Conservation (phyloP, 2,329 filamentous ascomycete genomes). For the Allantophomopsis lycopodina region DNA sequence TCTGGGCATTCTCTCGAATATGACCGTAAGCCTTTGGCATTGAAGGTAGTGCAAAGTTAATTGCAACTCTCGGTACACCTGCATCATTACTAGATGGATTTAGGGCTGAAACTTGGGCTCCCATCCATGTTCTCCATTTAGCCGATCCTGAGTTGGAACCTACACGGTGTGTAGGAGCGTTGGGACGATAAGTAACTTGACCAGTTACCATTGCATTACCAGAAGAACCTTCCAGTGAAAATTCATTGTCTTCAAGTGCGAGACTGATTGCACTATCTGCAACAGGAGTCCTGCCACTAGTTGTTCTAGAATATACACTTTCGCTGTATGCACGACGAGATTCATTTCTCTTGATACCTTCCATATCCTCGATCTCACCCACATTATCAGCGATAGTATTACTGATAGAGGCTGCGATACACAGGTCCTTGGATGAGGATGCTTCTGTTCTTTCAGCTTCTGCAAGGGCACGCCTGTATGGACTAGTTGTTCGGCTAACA, state of each 20-base stretch:
- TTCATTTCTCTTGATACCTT: background rate
- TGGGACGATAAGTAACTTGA: conserved; percentile 15
- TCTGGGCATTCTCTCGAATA: conserved; percentile 34
- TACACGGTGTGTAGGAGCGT: conserved; percentile 17
- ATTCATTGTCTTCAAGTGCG: conserved; percentile 4
- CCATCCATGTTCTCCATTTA: conserved; percentile 42
- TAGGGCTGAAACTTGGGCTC: conserved; percentile 33
- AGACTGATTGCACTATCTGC: conserved; percentile 8
- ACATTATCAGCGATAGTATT: no score
- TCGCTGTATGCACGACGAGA: conserved; percentile 11
- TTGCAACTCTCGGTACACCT: conserved; percentile 2
- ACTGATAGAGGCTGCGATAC: no score
- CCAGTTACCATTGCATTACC: conserved; percentile 23
- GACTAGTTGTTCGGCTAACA: conserved; percentile 38
- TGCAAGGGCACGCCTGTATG: conserved; percentile 35
- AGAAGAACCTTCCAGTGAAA: conserved; percentile 1
- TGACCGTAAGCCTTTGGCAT: conserved; percentile 23
- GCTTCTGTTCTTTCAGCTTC: conserved; percentile 7
- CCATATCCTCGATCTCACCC: background rate
- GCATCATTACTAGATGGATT: conserved; percentile 10
- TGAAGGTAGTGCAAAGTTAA: conserved; percentile 14
- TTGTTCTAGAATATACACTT: conserved; percentile 19
- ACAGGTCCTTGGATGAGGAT: conserved; percentile 3
- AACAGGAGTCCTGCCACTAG: conserved; percentile 12
- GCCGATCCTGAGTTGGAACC: conserved; percentile 29